Evolutionary conservation across 345 rosid species (phyloP).

Genomic region (Lagerstroemia speciosa): DNA sequence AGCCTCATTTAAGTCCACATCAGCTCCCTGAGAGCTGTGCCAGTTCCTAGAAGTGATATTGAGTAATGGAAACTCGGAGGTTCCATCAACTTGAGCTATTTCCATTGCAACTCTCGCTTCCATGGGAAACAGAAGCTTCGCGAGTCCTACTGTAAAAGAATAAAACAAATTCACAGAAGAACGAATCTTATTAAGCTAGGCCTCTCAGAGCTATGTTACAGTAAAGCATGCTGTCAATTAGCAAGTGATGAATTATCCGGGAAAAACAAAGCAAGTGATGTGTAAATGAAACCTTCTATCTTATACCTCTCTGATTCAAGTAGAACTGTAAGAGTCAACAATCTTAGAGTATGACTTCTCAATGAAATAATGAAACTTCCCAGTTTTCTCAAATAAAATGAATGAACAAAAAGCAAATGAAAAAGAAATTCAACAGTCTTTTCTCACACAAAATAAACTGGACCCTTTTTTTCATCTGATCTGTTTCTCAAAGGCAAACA

Average conservation of each 20-base stretch:
- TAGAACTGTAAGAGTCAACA: background rate
- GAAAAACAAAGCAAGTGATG: background rate
- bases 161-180: background rate
- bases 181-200: background rate
- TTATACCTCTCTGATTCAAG: background rate
- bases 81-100: conserved; percentile 46
- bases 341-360: background rate
- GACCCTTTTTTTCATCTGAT: background rate
- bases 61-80: conserved; percentile 53
- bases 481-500: background rate
- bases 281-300: background rate
- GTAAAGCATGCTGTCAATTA: background rate
- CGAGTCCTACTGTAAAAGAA: conserved; percentile 54
- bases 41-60: conserved; percentile 25
- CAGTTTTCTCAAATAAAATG: background rate
- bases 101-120: conserved; percentile 74
- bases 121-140: conserved; percentile 65
- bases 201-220: background rate
- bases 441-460: background rate
- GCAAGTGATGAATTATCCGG: no score
- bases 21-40: conserved; percentile 25
- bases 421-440: background rate
- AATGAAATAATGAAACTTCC: background rate
- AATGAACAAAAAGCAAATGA: background rate
- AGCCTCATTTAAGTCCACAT: conserved; percentile 54